Evolutionary conservation across 2,329 filamentous ascomycete species (phyloP).

Genomic region (Trichophyton verrucosum): DNA sequence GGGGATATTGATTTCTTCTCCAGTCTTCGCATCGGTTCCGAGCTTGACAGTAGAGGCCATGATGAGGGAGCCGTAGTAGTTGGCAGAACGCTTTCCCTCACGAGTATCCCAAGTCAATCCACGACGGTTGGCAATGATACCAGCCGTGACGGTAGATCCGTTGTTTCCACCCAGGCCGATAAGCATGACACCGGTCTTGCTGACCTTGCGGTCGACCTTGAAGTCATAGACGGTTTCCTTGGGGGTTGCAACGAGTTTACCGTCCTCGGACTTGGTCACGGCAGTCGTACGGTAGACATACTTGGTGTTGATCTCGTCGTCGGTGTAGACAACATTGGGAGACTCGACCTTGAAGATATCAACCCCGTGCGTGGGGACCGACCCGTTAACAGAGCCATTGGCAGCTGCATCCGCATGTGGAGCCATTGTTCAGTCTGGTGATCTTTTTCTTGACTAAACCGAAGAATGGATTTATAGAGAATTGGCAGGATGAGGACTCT

Average conservation of each 20-base stretch:
- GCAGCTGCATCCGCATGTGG: slow-evolving; percentile 62
- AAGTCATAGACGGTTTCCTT: slow-evolving; percentile 90
- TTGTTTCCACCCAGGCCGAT: slow-evolving; percentile 98
- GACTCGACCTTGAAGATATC: slow-evolving; percentile 75
- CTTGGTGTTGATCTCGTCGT: slow-evolving; percentile 76
- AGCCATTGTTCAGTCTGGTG: slow-evolving; percentile 54
- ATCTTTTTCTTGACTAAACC: slow-evolving; percentile 23
- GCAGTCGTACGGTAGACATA: slow-evolving; percentile 94
- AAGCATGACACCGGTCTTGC: slow-evolving; percentile 92
- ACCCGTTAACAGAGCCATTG: slow-evolving; percentile 45
- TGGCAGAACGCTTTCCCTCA: slow-evolving; percentile 70
- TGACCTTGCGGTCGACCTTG: slow-evolving; percentile 88
- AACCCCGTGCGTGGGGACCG: slow-evolving; percentile 29
- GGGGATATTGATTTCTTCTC: slow-evolving; percentile 86
- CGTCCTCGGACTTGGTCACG: slow-evolving; percentile 57
- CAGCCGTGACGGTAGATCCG: slow-evolving; percentile 89
- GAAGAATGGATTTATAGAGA: slow-evolving; percentile 6
- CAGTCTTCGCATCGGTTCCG: slow-evolving; percentile 70
- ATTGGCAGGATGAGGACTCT: slow-evolving; percentile 13
- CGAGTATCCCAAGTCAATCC: slow-evolving; percentile 84
- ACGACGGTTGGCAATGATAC: slow-evolving; percentile 89
- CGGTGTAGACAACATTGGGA: slow-evolving; percentile 83
- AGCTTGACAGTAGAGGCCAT: slow-evolving; percentile 98
- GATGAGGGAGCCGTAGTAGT: slow-evolving; percentile 96
- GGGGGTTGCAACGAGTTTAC: slow-evolving; percentile 71